Base-by-base conservation (phyloP, 495 filamentous ascomycete species). In the Trichoderma asperelloides region DNA sequence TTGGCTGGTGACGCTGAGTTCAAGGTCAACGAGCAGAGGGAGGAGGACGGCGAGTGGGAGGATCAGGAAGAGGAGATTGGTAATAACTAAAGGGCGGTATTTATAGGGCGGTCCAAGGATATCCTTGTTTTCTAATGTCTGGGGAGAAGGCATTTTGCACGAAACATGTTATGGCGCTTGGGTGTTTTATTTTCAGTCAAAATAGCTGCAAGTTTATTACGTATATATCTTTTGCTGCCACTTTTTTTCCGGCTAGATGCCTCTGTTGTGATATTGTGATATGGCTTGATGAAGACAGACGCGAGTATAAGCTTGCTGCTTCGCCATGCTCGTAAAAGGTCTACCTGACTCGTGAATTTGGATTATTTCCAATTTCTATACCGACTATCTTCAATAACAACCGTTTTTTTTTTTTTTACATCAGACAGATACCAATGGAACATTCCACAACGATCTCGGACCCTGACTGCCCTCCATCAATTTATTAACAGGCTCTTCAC, bases 1-100 rank as follows among this genome's bases (percentile, higher is more conserved):
- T 71, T 82, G 13, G 80, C 78, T 49, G 85, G 84, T 33, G 85
- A 88, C 40, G 87, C 85, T 3, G 86, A 88, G 65, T 81, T 83
- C 77, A 82, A 86, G 41, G 71, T 79, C 41, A 84, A 85, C 66
- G 75, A 82, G 57, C 78, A 75, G 67, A 82, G 83, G 65, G 83
- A 86, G 43, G 80, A 83, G 16, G 79, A 78, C 15, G 79, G 78
- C 13, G 81, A 84, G 69, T 85, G 81, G 78, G 79, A 82, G 65
- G 80, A 84, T 23, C 80, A 83, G 69, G 79, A 82, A 41, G 77
- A 78, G 51, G 79, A 81, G 69, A 81, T 80, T 51, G 75, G 37
- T n/a, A 49, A 47, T 16, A 51, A 51, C 66, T 64, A 7, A 64
- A 13, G 63, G 30, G 13, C 40, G 33, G 18, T 64, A 13, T 55